Base-by-base conservation (phyloP, 1,284 basidiomycete genomes). In the Ustilago trichophora region DNA sequence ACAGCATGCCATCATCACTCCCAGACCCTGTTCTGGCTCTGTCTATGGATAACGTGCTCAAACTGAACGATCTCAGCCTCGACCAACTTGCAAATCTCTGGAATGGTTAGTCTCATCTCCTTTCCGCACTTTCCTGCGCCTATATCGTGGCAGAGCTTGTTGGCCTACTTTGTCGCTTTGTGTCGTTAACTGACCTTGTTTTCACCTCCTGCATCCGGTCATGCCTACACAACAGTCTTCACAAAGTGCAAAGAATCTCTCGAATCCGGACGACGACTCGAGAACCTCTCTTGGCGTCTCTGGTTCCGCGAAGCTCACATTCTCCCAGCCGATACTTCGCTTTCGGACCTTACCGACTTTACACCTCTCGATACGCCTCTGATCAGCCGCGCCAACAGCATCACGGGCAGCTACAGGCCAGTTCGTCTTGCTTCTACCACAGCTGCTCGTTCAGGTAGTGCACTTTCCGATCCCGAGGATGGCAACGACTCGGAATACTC, bases 241-340 rank as follows among this genome's bases (percentile, higher is more conserved):
- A 88, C 89, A 54, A 90, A 91, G 78, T 91, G 89, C 83, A 91
- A 90, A 80, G 86, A 87, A 69, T 88, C 87, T 4, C 83, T 93
- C 9, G 86, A 89, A 75, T 88, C 91, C 66, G 91, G 91, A 12
- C 85, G 84, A 21, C 84, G 91, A 26, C 85, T 92, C 24, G 91
- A 93, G 82, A 92, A 93, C 77, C 88, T 92, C 52, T 88, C 89
- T 6, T 93, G 91, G 91, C 84, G 91, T 45, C 83, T 93, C 12
- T 92, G 90, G 91, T 87, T 90, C 78, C 87, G 88, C 63, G 87
- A 90, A 71, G 63, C 78, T 45, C 63, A 74, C 60, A 58, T 77
- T 22, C 54, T 75, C 2, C 72, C 72, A 24, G 60, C 72, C 37
- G 72, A 75, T 36, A 58, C 60, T n/a, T 64, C 69, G 31, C 60